These are phyloP conservation scores for Corylus avellana DNA, from an alignment of 306 rosid genomes.

Conservation along the genomic window DNA sequence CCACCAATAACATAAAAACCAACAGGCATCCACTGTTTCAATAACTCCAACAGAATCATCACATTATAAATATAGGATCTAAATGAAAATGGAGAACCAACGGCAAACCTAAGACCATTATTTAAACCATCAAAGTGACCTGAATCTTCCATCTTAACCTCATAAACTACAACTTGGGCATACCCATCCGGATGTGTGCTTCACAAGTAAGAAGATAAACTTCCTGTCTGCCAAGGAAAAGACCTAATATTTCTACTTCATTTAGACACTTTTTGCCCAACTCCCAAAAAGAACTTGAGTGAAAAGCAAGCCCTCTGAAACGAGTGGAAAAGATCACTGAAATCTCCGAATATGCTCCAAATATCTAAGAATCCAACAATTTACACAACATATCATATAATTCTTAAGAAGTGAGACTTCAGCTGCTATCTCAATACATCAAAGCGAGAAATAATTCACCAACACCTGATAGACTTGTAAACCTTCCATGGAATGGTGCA, in stretches of 20 bases:
- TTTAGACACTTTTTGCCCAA: not conserved
- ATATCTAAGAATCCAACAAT: conserved; percentile 2
- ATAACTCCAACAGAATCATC: conserved; percentile 1
- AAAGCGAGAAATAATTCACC: not conserved
- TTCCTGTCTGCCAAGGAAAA: conserved; percentile 2
- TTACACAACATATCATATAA: conserved; percentile 5
- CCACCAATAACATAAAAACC: conserved; percentile 1
- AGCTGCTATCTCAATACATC: conserved; percentile 3
- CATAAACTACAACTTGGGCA: not conserved
- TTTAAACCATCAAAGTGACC: not conserved
- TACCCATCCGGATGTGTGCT: not conserved
- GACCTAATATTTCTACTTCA: not conserved
- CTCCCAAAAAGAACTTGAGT: conserved; percentile 1
- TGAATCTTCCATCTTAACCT: not conserved
- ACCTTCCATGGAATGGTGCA: not conserved
- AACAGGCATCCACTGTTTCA: not conserved
- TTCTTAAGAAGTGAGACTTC: conserved; percentile 2
- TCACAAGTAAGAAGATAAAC: not conserved
- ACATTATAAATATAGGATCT: not conserved
- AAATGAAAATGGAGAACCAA: conserved; percentile 5
- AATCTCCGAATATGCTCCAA: not conserved
- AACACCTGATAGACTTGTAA: not conserved
- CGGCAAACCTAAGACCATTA: not conserved
- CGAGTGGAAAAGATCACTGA: not conserved
- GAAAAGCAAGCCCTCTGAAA: not conserved